Conservation (phyloP, 805 yeast species). For the Hanseniaspora jakobsenii region DNA sequence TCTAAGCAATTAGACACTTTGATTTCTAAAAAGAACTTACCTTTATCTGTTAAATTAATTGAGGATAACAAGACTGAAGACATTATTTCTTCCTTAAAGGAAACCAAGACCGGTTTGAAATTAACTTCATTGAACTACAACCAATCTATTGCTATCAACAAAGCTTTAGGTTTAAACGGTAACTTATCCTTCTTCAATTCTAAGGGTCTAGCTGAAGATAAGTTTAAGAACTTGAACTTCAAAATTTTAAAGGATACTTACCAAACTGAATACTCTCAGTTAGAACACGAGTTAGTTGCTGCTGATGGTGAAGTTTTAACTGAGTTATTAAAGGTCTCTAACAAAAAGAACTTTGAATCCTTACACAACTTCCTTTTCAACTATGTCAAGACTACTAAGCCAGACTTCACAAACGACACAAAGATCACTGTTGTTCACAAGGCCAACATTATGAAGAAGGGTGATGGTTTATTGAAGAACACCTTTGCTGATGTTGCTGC, state of each 20-base stretch:
- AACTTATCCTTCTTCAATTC: constrained; percentile 87
- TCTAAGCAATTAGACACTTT: constrained; percentile 13
- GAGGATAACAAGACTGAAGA: constrained; percentile 59
- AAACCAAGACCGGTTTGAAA: constrained; percentile 94
- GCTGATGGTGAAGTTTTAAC: constrained; percentile 82
- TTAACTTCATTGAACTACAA: constrained; percentile 15
- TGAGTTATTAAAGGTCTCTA: constrained; percentile 63
- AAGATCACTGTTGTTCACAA: constrained; percentile 92
- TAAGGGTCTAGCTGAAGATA: constrained; percentile 86
- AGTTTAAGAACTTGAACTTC: constrained; percentile 77
- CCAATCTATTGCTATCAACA: constrained; percentile 77
- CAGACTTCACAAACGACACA: constrained; percentile 52
- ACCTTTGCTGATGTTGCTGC: constrained; percentile 80
- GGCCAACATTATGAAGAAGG: constrained; percentile 97
- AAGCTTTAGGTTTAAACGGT: constrained; percentile 91
- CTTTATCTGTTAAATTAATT: constrained; percentile 73
- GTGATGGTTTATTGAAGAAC: constrained; percentile 94
- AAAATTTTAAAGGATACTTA: constrained; percentile 97
- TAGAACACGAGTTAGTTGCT: constrained; percentile 93
- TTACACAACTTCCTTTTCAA: constrained; percentile 95
- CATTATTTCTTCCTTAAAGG: constrained; percentile 81
- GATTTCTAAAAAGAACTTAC: constrained; percentile 11
- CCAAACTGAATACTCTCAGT: constrained; percentile 97
- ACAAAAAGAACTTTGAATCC: constrained; percentile 89
- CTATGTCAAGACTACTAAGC: constrained; percentile 42